A percentile compares a stretch with the other conserved stretches of the same genome.
Conservation (phyloP, 2,329 filamentous ascomycete genomes). For the Aplosporella prunicola region DNA sequence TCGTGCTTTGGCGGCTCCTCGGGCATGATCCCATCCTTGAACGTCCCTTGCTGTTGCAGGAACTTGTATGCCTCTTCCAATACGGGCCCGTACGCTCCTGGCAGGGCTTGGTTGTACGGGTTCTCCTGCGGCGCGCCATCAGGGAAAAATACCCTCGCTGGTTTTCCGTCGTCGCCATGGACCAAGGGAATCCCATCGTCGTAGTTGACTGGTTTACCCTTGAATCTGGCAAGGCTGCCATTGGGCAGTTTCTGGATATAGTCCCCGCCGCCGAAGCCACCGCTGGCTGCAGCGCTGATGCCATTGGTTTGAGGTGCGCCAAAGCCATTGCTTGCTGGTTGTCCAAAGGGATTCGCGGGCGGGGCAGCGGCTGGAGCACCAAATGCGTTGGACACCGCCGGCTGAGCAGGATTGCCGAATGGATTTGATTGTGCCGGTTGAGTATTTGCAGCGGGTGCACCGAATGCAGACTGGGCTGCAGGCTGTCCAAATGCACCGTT, state of each 20-base stretch:
- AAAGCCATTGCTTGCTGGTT: slow-evolving; percentile 4
- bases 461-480: slow-evolving; percentile 17
- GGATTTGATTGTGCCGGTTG: slow-evolving; percentile 22
- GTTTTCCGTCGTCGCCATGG: slow-evolving; percentile 17
- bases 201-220: slow-evolving; percentile 51
- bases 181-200: slow-evolving; percentile 25
- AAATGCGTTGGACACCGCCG: slow-evolving; percentile 15
- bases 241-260: slow-evolving; percentile 28
- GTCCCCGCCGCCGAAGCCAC: slow-evolving; percentile 12
- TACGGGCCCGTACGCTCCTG: slow-evolving; percentile 48
- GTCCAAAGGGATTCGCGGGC: slow-evolving; percentile 18
- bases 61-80: slow-evolving; percentile 54
- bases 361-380: slow-evolving; percentile 1
- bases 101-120: slow-evolving; percentile 50
- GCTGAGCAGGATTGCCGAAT: slow-evolving; percentile 30
- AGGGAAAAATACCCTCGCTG: slow-evolving; percentile 63
- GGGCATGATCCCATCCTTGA: slow-evolving; percentile 64
- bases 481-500: slow-evolving; percentile 19
- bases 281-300: slow-evolving; percentile 4
- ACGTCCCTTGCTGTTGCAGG: slow-evolving; percentile 56
- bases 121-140: slow-evolving; percentile 52
- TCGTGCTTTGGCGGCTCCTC: slow-evolving; percentile 68
- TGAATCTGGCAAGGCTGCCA: slow-evolving; percentile 47
- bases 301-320: slow-evolving; percentile 9
- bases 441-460: slow-evolving; percentile 14